Evolutionary conservation across 2,329 filamentous ascomycete species (phyloP).

Genomic region (Sclerotinia nivalis): DNA sequence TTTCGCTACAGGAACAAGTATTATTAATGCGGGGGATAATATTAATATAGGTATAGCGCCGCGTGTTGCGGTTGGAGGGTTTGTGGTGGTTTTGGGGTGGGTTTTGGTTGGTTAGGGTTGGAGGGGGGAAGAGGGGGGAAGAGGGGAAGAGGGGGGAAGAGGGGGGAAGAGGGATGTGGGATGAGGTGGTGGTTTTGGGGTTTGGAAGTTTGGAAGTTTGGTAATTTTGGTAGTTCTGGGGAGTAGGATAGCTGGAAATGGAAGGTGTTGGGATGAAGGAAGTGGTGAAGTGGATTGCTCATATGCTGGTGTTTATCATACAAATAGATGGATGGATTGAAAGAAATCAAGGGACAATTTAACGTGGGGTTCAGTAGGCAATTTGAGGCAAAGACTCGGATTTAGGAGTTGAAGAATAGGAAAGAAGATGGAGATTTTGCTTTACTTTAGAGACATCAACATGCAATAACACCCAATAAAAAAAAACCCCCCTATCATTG

Average conservation of each 20-base stretch:
- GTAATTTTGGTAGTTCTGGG: not conserved
- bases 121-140: not conserved
- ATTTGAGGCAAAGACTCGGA: not conserved
- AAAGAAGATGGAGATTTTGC: not conserved
- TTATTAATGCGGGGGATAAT: not conserved
- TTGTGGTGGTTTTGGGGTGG: slow-evolving; percentile 10
- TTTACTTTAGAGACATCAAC: not conserved
- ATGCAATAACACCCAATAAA: not conserved
- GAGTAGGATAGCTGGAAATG: not conserved
- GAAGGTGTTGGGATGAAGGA: not conserved
- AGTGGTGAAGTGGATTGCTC: no score
- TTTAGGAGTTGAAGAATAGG: not conserved
- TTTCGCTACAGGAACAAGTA: slow-evolving; percentile 10
- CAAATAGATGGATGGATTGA: no score
- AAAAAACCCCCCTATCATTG: not conserved
- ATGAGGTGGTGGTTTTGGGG: not conserved
- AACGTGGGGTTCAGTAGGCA: not conserved
- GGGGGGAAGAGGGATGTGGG: not conserved
- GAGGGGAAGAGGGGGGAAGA: not conserved
- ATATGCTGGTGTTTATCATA: no score
- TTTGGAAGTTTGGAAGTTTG: not conserved
- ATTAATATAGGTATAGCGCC: not conserved
- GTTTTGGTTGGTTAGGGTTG: not conserved
- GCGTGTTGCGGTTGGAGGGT: not conserved
- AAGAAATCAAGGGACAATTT: not conserved